These are phyloP conservation scores for Citropsis articulata DNA, from an alignment of 345 rosid species.

Conservation along the genomic window DNA sequence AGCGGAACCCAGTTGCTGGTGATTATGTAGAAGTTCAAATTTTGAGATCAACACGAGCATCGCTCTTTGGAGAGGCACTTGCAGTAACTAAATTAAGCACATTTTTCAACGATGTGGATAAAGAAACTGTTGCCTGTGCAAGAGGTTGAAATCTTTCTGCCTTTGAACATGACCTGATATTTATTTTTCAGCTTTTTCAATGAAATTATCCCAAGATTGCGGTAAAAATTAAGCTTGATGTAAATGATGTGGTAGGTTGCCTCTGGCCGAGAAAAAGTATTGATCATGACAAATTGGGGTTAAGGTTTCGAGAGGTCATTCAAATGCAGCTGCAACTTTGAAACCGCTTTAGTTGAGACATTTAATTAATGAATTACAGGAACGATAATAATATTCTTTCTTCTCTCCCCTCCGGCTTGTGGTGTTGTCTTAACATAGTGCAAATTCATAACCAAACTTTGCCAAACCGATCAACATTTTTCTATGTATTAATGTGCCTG, in stretches of 20 bases:
- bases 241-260: neutral
- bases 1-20: slow-evolving; percentile 58
- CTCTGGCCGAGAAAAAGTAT: neutral
- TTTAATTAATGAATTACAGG: neutral
- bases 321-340: neutral
- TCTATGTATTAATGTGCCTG: neutral
- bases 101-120: slow-evolving; percentile 40
- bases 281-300: neutral
- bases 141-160: slow-evolving; percentile 18
- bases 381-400: neutral
- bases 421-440: neutral
- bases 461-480: neutral
- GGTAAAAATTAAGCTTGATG: neutral
- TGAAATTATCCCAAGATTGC: neutral
- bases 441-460: neutral
- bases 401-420: neutral
- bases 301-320: neutral
- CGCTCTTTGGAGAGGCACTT: slow-evolving; percentile 73
- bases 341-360: neutral
- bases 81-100: slow-evolving; percentile 66
- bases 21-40: slow-evolving; percentile 79
- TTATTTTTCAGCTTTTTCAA: neutral
- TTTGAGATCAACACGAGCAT: slow-evolving; percentile 63
- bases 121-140: slow-evolving; percentile 49
- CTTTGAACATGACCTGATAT: neutral